These are phyloP conservation scores for Wickerhamiella dianesei DNA, from an alignment of 805 yeast genomes.

Conservation along the genomic window DNA sequence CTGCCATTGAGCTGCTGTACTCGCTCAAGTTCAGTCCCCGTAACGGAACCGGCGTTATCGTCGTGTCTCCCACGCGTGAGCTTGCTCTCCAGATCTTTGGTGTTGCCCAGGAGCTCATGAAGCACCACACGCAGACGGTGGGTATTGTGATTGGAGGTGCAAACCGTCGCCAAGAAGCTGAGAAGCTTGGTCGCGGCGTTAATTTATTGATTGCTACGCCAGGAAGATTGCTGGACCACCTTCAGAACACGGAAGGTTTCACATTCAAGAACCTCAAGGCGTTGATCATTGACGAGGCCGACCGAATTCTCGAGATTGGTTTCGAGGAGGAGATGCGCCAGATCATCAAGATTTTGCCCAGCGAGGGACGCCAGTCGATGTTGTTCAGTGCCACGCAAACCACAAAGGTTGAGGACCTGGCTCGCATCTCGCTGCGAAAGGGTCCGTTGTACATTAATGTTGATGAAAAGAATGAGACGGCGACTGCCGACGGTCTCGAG, in stretches of 20 bases:
- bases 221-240: constrained; percentile 89
- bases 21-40: constrained; percentile 90
- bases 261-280: constrained; percentile 91
- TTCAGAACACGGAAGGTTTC: constrained; percentile 89
- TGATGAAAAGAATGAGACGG: constrained; percentile 63
- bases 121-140: constrained; percentile 77
- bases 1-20: constrained; percentile 86
- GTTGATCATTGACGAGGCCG: constrained; percentile 93
- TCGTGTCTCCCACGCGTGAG: constrained; percentile 95
- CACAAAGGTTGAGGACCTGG: constrained; percentile 95
- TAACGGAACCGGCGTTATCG: constrained; percentile 94
- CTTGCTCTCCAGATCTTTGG: constrained; percentile 95
- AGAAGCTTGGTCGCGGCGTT: constrained; percentile 85
- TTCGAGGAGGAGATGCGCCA: constrained; percentile 99
- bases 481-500: constrained; percentile 94
- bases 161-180: constrained; percentile 94
- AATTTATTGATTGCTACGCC: constrained; percentile 93
- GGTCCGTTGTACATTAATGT: constrained; percentile 93
- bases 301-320: constrained; percentile 92
- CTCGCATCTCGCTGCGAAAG: constrained; percentile 85
- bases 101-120: constrained; percentile 91
- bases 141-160: constrained; percentile 99
- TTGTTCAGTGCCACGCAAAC: constrained; percentile 98
- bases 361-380: constrained; percentile 90
- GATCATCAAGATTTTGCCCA: constrained; percentile 84